Percentiles rank a stretch among this genome's conserved stretches.
These are phyloP conservation scores for Dryas alaskensis DNA, from an alignment of 306 rosid species.

Conservation along the genomic window DNA sequence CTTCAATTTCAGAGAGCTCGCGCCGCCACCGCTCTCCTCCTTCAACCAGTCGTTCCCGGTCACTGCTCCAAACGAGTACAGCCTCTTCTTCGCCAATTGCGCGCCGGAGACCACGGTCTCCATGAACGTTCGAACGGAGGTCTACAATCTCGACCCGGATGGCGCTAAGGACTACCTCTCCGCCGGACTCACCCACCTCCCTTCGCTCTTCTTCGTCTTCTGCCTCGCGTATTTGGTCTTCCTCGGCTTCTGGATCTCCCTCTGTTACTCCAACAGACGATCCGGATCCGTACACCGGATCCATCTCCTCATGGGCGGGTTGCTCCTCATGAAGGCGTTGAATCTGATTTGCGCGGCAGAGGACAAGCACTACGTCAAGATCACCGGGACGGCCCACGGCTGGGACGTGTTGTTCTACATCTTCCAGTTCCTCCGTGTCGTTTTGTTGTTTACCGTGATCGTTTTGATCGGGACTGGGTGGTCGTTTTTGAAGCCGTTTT, in stretches of 20 bases:
- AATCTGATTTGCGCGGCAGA: constrained; percentile 79
- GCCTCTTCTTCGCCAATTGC: constrained; percentile 80
- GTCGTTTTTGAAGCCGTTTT: constrained; percentile 79
- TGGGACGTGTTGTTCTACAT: constrained; percentile 93
- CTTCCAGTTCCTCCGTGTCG: constrained; percentile 80
- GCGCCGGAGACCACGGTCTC: constrained; percentile 60
- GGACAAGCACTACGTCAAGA: constrained; percentile 79
- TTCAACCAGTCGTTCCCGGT: constrained; percentile 47
- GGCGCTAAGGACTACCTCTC: constrained; percentile 58
- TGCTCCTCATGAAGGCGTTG: constrained; percentile 66
- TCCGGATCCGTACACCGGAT: constrained; percentile 69
- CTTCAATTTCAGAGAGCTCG: constrained; percentile 64
- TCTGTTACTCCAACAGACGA: constrained; percentile 38
- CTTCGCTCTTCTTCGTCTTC: constrained; percentile 58
- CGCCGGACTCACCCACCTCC: constrained; percentile 80
- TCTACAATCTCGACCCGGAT: constrained; percentile 59
- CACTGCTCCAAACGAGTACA: constrained; percentile 61
- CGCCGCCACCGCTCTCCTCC: constrained; percentile 69
- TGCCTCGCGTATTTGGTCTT: constrained; percentile 49
- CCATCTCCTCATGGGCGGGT: constrained; percentile 67
- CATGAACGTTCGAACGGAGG: constrained; percentile 68
- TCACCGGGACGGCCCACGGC: constrained; percentile 84
- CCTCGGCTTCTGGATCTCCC: constrained; percentile 55
- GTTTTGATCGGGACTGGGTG: constrained; percentile 86
- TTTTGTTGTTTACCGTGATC: constrained; percentile 71